A percentile compares a stretch with the other conserved stretches of the same genome.
phyloP scores from a whole-genome alignment of 2,329 filamentous ascomycete genomes.

The Beauveria australis region DNA sequence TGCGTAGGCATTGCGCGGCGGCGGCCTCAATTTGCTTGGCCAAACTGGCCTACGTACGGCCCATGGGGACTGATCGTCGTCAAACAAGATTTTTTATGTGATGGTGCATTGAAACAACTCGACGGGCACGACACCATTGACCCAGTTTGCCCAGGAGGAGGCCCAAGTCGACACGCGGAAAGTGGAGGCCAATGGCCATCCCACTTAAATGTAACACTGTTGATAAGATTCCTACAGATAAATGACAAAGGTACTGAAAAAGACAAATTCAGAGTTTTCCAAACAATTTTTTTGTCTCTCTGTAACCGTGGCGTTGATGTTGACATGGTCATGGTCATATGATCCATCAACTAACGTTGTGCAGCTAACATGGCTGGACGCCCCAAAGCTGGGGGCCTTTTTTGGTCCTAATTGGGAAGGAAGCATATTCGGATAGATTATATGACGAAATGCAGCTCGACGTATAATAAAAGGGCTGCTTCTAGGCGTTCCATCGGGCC shows the following conservation, averaged over 20 bases:
- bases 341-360: not conserved
- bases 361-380: slow-evolving; percentile 1
- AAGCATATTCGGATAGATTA: slow-evolving; percentile 3
- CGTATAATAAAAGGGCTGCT: not conserved
- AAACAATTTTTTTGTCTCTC: not conserved
- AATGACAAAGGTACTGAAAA: not conserved
- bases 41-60: too few species aligned
- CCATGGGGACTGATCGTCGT: not conserved
- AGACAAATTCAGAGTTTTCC: too few species aligned
- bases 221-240: not conserved
- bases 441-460: not conserved
- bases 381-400: not conserved
- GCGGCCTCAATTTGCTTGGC: not conserved
- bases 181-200: slow-evolving; percentile 3
- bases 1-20: not conserved
- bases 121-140: not conserved
- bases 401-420: not conserved
- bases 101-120: not conserved
- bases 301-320: not conserved
- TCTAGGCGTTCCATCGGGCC: not conserved
- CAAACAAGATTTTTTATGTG: not conserved
- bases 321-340: not conserved
- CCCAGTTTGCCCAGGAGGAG: not conserved
- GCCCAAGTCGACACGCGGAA: not conserved
- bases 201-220: not conserved